phyloP scores from a whole-genome alignment of 257 asterid species.

The Capsicum chinense region DNA sequence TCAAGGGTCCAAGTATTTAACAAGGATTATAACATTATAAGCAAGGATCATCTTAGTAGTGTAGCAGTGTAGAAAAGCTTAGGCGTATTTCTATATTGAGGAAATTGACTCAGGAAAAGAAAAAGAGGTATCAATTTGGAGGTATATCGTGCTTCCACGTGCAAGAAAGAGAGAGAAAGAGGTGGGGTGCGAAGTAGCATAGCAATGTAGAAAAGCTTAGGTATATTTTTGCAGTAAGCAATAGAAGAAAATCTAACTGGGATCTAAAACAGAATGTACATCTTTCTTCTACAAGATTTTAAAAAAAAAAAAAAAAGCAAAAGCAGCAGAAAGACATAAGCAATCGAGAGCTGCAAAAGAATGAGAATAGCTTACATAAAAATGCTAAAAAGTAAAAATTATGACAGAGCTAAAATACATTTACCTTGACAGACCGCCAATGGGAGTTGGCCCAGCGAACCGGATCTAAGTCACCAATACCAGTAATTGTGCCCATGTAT shows the following conservation, averaged over 20 bases:
- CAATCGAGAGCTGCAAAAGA: background rate
- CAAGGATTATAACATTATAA: background rate
- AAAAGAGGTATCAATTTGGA: background rate
- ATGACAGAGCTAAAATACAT: background rate
- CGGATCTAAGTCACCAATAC: slow-evolving; percentile 86
- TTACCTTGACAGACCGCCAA: slow-evolving; percentile 97
- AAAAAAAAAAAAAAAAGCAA: background rate
- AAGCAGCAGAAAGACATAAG: background rate
- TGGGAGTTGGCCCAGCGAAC: slow-evolving; percentile 97
- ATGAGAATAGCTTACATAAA: background rate
- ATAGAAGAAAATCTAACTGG: background rate
- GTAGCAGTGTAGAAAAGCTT: background rate
- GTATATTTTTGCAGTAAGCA: slow-evolving; percentile 16
- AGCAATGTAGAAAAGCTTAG: background rate
- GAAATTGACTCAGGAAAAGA: background rate
- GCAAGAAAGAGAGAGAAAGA: no score
- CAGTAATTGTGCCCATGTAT: slow-evolving; percentile 98
- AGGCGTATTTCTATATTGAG: background rate
- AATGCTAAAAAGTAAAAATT: background rate
- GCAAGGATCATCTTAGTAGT: no score
- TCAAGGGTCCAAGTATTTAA: background rate
- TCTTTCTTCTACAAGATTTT: background rate
- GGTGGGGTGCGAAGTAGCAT: background rate
- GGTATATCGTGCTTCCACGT: background rate
- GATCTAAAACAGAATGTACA: slow-evolving; percentile 1